Base-by-base conservation (phyloP, 2,329 filamentous ascomycete genomes). In the Camillea tinctor region DNA sequence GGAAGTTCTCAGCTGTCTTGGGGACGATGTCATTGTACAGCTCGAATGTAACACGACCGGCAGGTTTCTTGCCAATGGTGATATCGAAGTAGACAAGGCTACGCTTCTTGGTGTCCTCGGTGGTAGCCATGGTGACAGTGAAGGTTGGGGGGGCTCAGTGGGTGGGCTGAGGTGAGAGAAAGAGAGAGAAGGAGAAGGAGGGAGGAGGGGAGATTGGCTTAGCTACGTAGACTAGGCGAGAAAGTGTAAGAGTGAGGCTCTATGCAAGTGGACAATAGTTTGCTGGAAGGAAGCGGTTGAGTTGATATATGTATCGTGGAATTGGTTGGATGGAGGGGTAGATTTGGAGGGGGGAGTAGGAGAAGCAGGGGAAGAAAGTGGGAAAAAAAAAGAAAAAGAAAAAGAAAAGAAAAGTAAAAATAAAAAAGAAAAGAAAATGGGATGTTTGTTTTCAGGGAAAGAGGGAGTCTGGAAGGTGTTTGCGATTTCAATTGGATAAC, bases 1-100 rank as follows among this genome's bases (percentile, higher is more conserved):
- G 92, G 84, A 98, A 98, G 84, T 98, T 98, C 71, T 97, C 93
- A 66, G 90, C 92, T 4, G 94, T 98, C 82, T 96, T 97, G 73
- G 94, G 94, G 20, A 97, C 93, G 62, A 96, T 83, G 67, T 85
- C 80, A 66, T 80, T 76, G 79, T 87, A 88, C 62, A 99, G 87
- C 81, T 97, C 92, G 77, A 99, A 94, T 64, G 85, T 87, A 74
- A 99, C 82, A 66, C 94, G 89, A 62, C 93, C 93, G 62, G 87
- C 84, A 50, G 85, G 80, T 70, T 87, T 84, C 60, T 86, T 84
- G 73, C 90, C 93, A 73, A 98, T 89, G 63, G 88, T 82, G 74
- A 99, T 88, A 80, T 98, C 93, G 76, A 99, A 97, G 82, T 89
- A 99, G 79, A 97, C 93, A 69, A 91, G 88, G 74, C 87, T 86